Evolutionary conservation across 2,329 filamentous ascomycete genomes (phyloP).

Genomic region (Botryotinia convoluta): DNA sequence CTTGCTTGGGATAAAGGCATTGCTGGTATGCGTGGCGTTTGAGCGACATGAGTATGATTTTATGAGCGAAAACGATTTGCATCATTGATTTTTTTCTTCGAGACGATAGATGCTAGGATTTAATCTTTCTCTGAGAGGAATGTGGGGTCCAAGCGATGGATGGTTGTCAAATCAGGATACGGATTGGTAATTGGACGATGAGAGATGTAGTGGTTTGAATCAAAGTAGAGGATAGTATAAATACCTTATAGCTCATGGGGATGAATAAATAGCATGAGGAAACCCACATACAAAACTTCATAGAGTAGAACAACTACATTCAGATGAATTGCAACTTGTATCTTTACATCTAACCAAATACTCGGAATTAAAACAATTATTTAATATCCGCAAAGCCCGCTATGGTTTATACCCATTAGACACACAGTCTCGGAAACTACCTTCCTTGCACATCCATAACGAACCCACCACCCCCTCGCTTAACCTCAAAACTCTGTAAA

Average conservation of each 20-base stretch:
- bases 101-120: neutral
- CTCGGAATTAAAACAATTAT: neutral
- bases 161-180: neutral
- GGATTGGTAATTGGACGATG: neutral
- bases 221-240: neutral
- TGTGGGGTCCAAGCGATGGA: neutral
- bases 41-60: neutral
- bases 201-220: neutral
- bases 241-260: neutral
- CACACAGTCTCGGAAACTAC: neutral
- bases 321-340: neutral
- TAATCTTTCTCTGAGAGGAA: neutral
- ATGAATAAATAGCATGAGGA: neutral
- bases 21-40: constrained; percentile 12
- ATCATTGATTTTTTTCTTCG: neutral
- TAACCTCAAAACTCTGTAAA: constrained; percentile 1
- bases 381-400: neutral
- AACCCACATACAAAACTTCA: neutral
- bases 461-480: constrained; percentile 5
- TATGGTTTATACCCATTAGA: neutral
- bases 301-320: constrained; percentile 8
- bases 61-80: neutral
- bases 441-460: neutral
- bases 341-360: neutral
- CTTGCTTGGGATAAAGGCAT: constrained; percentile 1